Base-by-base conservation (phyloP, 495 filamentous ascomycete species). In the Lepraria neglecta region DNA sequence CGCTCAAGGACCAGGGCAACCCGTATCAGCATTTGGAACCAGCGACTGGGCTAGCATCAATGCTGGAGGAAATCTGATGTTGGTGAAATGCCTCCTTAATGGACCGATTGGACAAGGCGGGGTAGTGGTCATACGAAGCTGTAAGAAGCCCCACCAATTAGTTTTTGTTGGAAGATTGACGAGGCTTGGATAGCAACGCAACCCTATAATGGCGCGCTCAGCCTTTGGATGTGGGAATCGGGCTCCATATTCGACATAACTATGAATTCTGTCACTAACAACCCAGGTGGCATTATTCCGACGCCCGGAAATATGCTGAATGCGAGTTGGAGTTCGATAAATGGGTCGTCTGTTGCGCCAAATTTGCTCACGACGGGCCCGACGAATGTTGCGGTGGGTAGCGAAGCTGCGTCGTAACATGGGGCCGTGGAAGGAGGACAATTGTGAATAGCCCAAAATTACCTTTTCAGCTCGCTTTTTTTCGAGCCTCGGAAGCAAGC, bases 171-270 rank as follows among this genome's bases (percentile, higher is more conserved):
- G 6, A 44, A 24, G 4, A 11, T 28, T 59, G 15, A 46, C 30
- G 4, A 47, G 30, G 24, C 5, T 28, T 19, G 14, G 14, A 6
- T 38, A 59, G 56, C 31, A 2, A 3, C 24, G 28, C 24, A 47
- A 31, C 56, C 56, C 17, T 45, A 14, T 12, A 24, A 59, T 27
- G 28, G 40, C 6, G 56, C 45, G 7, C 27, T 59, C 17, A 59
- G 56, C 45, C 44, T 59, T 2, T 59, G 44, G 19, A 59, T 48
- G 56, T 59, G 56, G 56, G 30, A 30, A 38, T 59, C 56, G 7
- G 56, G 56, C 10, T 59, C 56, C 19, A 24, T 31, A 1, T 59
- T 59, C 33, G 56, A 59, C 43, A 4, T 6, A 21, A 40, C 46
- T 9, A 17, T 59, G 6, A 48, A 59, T n/a, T 59, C 56, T 3